Evolutionary conservation across 2,329 filamentous ascomycete species (phyloP).

Genomic region (Microcyclosporella mali): DNA sequence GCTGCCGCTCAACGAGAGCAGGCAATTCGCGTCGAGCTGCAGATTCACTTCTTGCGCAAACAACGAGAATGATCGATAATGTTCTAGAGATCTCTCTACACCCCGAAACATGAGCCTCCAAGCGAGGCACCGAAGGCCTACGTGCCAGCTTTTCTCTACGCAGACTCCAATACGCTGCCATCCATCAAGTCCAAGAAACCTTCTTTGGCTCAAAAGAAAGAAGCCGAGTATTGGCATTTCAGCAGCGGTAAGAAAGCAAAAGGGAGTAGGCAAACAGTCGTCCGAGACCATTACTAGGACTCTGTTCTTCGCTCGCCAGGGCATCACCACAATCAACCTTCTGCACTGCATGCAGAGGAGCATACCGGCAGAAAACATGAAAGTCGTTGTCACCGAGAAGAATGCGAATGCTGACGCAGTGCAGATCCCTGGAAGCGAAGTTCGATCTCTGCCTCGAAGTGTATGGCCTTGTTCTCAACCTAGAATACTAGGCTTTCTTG

Average conservation of each 20-base stretch:
- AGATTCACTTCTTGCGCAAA: too few species aligned
- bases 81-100: conserved; percentile 2
- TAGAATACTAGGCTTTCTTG: background rate
- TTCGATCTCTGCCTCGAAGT: background rate
- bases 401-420: conserved; percentile 32
- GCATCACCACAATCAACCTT: conserved; percentile 14
- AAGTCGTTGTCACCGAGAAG: conserved; percentile 18
- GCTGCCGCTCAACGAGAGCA: too few species aligned
- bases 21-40: too few species aligned
- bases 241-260: too few species aligned
- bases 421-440: conserved; percentile 10
- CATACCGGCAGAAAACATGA: conserved; percentile 9
- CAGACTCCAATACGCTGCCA: too few species aligned
- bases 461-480: too few species aligned
- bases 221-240: conserved; percentile 12
- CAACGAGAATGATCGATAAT: background rate
- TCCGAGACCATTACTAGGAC: too few species aligned
- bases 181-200: conserved; percentile 14
- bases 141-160: conserved; percentile 7
- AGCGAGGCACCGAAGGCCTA: conserved; percentile 1
- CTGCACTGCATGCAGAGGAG: conserved; percentile 12
- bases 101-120: background rate
- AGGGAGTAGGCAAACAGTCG: too few species aligned
- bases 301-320: too few species aligned
- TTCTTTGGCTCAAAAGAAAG: conserved; percentile 14